phyloP scores from a whole-genome alignment of 805 yeast species.

The Dipodascus geniculatus region DNA sequence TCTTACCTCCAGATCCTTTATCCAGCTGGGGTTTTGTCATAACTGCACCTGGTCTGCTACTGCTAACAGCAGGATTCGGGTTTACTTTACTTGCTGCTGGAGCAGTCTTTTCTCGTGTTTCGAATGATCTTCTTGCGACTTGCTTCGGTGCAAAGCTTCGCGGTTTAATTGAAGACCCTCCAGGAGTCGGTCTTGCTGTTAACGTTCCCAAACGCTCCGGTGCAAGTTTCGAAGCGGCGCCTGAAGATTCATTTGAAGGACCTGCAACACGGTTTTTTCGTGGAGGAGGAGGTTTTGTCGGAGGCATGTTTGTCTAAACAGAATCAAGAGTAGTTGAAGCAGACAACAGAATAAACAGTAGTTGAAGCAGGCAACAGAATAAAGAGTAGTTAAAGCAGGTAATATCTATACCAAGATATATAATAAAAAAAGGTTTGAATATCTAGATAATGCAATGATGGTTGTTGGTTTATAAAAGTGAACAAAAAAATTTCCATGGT shows the following conservation, averaged over 20 bases:
- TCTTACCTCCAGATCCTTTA: not conserved
- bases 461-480: too few species aligned
- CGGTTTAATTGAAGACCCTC: conserved; percentile 6
- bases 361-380: too few species aligned
- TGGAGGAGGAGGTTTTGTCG: conserved; percentile 1
- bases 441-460: not conserved
- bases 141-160: conserved; percentile 73
- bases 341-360: too few species aligned
- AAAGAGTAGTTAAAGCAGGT: too few species aligned
- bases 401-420: too few species aligned
- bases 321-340: too few species aligned
- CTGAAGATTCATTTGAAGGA: too few species aligned
- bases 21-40: not conserved
- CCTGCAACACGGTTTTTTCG: not conserved
- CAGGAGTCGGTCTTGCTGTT: conserved; percentile 5
- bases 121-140: conserved; percentile 73
- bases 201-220: conserved; percentile 1
- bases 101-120: conserved; percentile 71
- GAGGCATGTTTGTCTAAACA: too few species aligned
- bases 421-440: too few species aligned
- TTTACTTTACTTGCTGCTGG: conserved; percentile 34
- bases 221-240: not conserved
- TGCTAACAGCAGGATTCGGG: conserved; percentile 4
- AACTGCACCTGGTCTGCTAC: not conserved
- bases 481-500: not conserved